A percentile compares a stretch with the other conserved stretches of the same genome.
These are phyloP conservation scores for Phialemoniopsis sp. DNA, from an alignment of 2,329 filamentous ascomycete genomes.

Conservation along the genomic window DNA sequence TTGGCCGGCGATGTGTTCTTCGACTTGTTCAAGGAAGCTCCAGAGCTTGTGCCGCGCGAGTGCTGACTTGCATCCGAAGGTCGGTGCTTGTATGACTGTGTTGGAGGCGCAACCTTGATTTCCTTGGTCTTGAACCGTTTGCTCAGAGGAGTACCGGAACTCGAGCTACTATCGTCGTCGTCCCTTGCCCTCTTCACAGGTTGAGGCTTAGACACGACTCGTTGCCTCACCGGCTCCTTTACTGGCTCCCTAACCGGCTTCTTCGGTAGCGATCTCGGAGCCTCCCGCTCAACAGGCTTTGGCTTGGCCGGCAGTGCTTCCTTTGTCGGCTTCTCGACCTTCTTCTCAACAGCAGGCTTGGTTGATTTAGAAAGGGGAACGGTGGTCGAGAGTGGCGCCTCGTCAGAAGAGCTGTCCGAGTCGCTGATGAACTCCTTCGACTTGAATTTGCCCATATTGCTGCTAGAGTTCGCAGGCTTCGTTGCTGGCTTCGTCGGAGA, in stretches of 20 bases:
- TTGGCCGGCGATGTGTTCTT: constrained; percentile 57
- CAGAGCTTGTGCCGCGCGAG: constrained; percentile 29
- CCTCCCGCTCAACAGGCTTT: constrained; percentile 27
- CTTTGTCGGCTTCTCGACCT: constrained; percentile 12
- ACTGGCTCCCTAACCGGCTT: constrained; percentile 4
- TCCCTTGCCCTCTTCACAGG: constrained; percentile 49
- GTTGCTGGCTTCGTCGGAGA: constrained; percentile 38
- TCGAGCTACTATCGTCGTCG: constrained; percentile 54
- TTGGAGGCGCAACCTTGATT: constrained; percentile 11
- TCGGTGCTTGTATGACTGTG: constrained; percentile 31
- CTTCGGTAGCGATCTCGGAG: constrained; percentile 16
- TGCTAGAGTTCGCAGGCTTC: constrained; percentile 30
- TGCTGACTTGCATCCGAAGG: constrained; percentile 44
- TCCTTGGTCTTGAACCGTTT: constrained; percentile 52
- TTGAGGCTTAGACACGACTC: constrained; percentile 20
- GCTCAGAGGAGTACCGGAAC: constrained; percentile 53
- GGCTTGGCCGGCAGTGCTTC: constrained; percentile 12
- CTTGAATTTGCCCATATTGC: constrained; percentile 33
- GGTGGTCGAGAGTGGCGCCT: constrained; percentile 32
- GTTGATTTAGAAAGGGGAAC: constrained; percentile 9
- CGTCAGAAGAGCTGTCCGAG: constrained; percentile 50
- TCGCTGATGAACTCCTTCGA: constrained; percentile 55
- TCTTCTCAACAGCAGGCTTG: constrained; percentile 18
- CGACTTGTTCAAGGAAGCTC: constrained; percentile 31
- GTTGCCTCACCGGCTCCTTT: constrained; percentile 23